Evolutionary conservation across 2,329 filamentous ascomycete species (phyloP), one percentile per base, ranked within the genome.

Genomic region (Stachybotrys chartarum): DNA sequence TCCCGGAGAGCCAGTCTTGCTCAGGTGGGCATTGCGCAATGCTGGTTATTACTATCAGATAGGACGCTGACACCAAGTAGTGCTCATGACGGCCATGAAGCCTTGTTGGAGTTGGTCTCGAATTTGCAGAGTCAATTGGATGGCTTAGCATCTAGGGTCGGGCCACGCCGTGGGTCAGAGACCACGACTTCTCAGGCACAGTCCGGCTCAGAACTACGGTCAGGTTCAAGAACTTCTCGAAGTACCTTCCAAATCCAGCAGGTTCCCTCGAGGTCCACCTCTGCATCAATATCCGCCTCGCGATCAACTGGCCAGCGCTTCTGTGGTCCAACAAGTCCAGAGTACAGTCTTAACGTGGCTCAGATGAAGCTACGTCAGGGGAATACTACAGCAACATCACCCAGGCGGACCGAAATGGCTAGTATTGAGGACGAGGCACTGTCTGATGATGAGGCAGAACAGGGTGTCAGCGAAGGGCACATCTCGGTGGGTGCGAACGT

Each of bases 271-370:
- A n/a, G 35, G 7, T 39, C 35, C 7, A 39, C 35, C 7, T 39
- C 35, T 12, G 35, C 14, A 18, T 10, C 45, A 8, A 30, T 24
- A 6, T 49, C 46, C 39, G 35, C 32, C 51, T 49, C 48, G 45
- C 50, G 14, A 12, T 46, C 18, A 32, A 17, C 59, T 3, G 56
- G 55, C 11, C 59, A 61, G 17, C 46, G 55, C 14, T 66, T 66
- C 12, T 64, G 61, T 30, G 64, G 63, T 0, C 63, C 64, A 8
- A 65, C 64, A 4, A 64, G 61, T 39, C 64, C 64, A 5, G 64
- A 66, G 18, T 64, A 65, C 50, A 64, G 63, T 5, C 51, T 66
- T 7, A 64, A 63, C 30, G 59, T 63, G 2, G 63, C 63, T 1
- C 62, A 63, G 18, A 39, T 63, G 11, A 61, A 62, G 7, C 52